A percentile compares a stretch with the other conserved stretches of the same genome.
phyloP scores from a whole-genome alignment of 345 rosid genomes.

The Gossypium bickii region DNA sequence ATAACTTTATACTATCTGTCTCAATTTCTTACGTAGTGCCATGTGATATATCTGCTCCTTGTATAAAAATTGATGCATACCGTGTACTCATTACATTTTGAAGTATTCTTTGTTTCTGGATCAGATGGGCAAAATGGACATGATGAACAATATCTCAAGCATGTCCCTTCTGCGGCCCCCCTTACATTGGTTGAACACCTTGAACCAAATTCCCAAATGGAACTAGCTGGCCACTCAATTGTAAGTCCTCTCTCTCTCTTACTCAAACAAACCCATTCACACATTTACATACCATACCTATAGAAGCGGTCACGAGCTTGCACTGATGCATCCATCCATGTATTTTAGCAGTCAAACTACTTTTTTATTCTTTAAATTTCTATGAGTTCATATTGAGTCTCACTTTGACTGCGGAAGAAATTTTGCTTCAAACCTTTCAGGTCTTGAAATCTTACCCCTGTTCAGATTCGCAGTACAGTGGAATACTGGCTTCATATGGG shows the following conservation, averaged over 20 bases:
- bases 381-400: slow-evolving; percentile 6
- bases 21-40: background rate
- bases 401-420: background rate
- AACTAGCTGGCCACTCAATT: slow-evolving; percentile 68
- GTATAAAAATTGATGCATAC: background rate
- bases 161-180: slow-evolving; percentile 19
- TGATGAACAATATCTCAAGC: slow-evolving; percentile 26
- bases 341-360: background rate
- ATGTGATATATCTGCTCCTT: background rate
- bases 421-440: slow-evolving; percentile 32
- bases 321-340: background rate
- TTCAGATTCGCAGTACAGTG: slow-evolving; percentile 45
- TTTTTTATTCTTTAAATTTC: background rate
- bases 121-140: slow-evolving; percentile 38
- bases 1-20: background rate
- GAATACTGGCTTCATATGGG: slow-evolving; percentile 38
- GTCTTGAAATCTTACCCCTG: slow-evolving; percentile 49
- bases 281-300: background rate
- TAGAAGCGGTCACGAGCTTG: background rate
- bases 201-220: slow-evolving; percentile 48
- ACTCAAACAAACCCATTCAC: background rate
- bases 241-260: slow-evolving; percentile 30
- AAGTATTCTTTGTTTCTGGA: slow-evolving; percentile 15
- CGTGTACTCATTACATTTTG: slow-evolving; percentile 5
- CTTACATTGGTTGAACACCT: slow-evolving; percentile 28